These are phyloP conservation scores for Tremellales sp. DNA, from an alignment of 1,284 basidiomycete species.

Conservation along the genomic window DNA sequence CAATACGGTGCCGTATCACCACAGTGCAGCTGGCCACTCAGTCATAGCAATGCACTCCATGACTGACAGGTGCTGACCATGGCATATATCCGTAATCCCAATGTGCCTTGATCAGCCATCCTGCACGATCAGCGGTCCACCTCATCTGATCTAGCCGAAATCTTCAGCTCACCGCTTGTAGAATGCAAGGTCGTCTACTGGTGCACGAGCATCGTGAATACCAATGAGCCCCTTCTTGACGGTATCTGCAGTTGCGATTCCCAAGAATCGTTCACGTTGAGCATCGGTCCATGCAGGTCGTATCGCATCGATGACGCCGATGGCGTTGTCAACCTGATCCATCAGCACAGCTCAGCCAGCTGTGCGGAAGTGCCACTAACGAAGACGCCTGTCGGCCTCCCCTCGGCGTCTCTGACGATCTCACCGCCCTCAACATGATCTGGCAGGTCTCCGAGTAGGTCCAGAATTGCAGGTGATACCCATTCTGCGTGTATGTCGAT, in stretches of 20 bases:
- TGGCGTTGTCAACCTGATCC: conserved; percentile 43
- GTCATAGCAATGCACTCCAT: neutral
- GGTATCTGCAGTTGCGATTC: conserved; percentile 63
- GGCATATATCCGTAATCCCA: conserved; percentile 64
- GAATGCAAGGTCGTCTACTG: conserved; percentile 58
- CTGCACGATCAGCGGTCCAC: conserved; percentile 45
- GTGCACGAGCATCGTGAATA: conserved; percentile 72
- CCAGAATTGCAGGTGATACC: conserved; percentile 66
- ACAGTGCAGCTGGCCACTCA: conserved; percentile 36
- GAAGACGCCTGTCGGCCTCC: conserved; percentile 65
- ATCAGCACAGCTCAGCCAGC: conserved; percentile 41
- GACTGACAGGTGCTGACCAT: conserved; percentile 59
- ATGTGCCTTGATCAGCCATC: conserved; percentile 58
- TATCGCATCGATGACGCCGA: conserved; percentile 44
- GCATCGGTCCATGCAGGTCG: conserved; percentile 60
- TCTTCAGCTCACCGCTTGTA: conserved; percentile 63
- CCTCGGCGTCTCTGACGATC: conserved; percentile 62
- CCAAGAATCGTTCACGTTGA: conserved; percentile 60
- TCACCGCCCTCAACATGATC: conserved; percentile 66
- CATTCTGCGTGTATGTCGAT: conserved; percentile 81
- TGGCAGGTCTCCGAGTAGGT: conserved; percentile 55
- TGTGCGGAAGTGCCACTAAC: conserved; percentile 14
- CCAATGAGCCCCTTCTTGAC: conserved; percentile 70
- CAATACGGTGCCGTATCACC: conserved; percentile 60
- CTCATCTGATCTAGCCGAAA: conserved; percentile 6